These are phyloP conservation scores for Tulasnella sp. DNA, from an alignment of 768 basidiomycete genomes.

Conservation along the genomic window DNA sequence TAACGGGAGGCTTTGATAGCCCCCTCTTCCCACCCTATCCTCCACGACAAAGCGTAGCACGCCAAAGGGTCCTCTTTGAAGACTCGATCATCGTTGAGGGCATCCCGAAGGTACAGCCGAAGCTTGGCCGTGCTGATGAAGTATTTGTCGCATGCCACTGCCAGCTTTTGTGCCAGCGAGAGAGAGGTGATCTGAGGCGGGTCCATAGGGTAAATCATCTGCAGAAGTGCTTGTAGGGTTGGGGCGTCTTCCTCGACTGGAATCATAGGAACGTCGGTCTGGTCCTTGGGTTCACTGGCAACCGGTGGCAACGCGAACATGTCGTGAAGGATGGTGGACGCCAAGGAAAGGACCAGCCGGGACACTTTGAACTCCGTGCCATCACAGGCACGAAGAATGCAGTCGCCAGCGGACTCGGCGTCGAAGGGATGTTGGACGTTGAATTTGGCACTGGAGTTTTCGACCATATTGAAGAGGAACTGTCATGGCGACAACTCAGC, in stretches of 20 bases:
- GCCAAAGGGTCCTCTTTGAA: background rate
- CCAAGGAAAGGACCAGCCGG: slow-evolving; percentile 53
- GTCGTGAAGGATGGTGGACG: slow-evolving; percentile 49
- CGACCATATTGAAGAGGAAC: too few relatives aligned
- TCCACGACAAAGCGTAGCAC: background rate
- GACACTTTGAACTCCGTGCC: slow-evolving; percentile 52
- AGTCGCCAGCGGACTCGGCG: slow-evolving; percentile 37
- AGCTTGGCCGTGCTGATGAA: slow-evolving; percentile 14
- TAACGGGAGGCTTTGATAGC: slow-evolving; percentile 7
- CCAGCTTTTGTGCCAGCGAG: background rate
- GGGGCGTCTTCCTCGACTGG: slow-evolving; percentile 31
- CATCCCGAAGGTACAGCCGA: background rate
- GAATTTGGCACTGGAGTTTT: background rate
- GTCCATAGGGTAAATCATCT: slow-evolving; percentile 33
- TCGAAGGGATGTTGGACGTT: background rate
- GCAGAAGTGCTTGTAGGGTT: slow-evolving; percentile 33
- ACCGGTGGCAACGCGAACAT: slow-evolving; percentile 1
- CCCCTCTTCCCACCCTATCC: background rate
- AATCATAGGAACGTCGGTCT: slow-evolving; percentile 21
- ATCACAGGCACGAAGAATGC: slow-evolving; percentile 56
- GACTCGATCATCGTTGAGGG: background rate
- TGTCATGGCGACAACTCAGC: too few relatives aligned
- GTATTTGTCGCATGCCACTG: slow-evolving; percentile 33
- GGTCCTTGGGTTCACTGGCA: background rate
- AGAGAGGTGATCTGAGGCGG: background rate